Percentiles rank a stretch among this genome's conserved stretches.
Evolutionary conservation across 371 early-diverging fungal species (phyloP).

Genomic region (Rhizopus microsporus): DNA sequence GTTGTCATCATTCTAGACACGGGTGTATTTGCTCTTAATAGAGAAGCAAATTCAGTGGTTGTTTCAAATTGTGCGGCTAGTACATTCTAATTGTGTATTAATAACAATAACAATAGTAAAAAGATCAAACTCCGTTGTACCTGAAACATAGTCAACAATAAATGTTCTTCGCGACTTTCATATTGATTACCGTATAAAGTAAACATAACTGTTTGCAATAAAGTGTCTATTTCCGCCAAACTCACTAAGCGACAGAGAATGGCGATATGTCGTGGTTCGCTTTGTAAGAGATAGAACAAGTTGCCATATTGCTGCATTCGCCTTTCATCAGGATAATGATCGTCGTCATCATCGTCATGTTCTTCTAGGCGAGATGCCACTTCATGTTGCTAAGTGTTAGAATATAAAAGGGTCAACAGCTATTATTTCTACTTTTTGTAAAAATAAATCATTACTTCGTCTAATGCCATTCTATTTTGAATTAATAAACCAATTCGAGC

Average conservation of each 20-base stretch:
- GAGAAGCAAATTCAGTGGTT: constrained; percentile 83
- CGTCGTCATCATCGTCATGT: constrained; percentile 67
- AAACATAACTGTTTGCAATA: constrained; percentile 95
- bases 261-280: constrained; percentile 94
- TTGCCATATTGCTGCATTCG: constrained; percentile 89
- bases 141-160: constrained; percentile 95
- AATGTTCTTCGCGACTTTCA: constrained; percentile 92
- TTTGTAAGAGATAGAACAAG: constrained; percentile 89
- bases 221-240: constrained; percentile 87
- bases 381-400: constrained; percentile 72
- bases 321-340: constrained; percentile 77
- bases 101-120: neutral
- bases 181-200: constrained; percentile 95
- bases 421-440: neutral
- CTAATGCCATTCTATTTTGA: constrained; percentile 90
- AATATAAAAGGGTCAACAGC: neutral
- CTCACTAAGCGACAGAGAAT: constrained; percentile 83
- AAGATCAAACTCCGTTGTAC: constrained; percentile 35
- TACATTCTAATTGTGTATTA: constrained; percentile 63
- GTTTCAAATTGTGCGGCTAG: constrained; percentile 90
- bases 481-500: constrained; percentile 90
- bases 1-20: constrained; percentile 97
- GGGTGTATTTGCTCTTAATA: constrained; percentile 94
- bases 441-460: constrained; percentile 55
- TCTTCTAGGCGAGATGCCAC: constrained; percentile 79